These are phyloP conservation scores for Ambrosia trifida DNA, from an alignment of 129 eudicot genomes.

Conservation along the genomic window DNA sequence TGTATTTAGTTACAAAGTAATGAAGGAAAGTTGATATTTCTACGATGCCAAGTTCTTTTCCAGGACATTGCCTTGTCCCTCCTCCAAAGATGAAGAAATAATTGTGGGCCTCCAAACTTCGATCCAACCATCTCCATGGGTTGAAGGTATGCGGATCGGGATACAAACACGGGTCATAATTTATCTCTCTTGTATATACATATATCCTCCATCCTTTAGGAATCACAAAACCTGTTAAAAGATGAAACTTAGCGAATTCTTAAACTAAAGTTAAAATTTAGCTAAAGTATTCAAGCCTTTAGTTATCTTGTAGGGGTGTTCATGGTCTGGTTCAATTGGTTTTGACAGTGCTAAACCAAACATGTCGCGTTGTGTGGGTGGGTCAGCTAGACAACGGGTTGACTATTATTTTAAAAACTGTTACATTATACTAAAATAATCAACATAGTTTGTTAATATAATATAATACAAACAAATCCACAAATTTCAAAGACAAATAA, in stretches of 20 bases:
- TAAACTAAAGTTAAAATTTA: neutral
- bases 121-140: slow-evolving; percentile 82
- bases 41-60: slow-evolving; percentile 57
- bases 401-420: no score
- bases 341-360: no score
- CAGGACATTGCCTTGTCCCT: slow-evolving; percentile 61
- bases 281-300: neutral
- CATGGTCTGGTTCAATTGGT: no score
- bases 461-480: no score
- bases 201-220: slow-evolving; percentile 77
- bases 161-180: slow-evolving; percentile 55
- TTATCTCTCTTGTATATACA: slow-evolving; percentile 69
- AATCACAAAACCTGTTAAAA: slow-evolving; percentile 42
- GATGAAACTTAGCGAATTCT: neutral
- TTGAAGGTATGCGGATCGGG: slow-evolving; percentile 59
- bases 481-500: no score
- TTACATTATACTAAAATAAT: no score
- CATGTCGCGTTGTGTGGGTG: no score
- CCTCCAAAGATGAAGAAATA: slow-evolving; percentile 56
- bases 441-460: no score
- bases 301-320: neutral
- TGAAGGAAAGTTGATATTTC: slow-evolving; percentile 59
- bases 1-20: slow-evolving; percentile 59
- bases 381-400: no score
- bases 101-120: slow-evolving; percentile 51